phyloP scores from a whole-genome alignment of 1,284 basidiomycete genomes.

The Volvariella volvacea region DNA sequence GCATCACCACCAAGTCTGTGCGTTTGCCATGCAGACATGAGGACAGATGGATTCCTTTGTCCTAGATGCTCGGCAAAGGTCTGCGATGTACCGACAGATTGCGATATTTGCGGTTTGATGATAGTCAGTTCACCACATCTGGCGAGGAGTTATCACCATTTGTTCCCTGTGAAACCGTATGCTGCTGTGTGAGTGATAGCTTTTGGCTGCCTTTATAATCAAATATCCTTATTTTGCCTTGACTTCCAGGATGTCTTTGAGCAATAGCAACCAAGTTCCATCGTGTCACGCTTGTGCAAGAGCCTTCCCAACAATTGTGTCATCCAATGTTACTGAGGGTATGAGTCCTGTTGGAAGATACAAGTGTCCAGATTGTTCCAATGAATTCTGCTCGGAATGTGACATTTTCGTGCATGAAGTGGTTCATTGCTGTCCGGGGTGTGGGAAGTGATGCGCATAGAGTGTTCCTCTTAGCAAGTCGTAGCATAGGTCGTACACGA shows the following conservation, averaged over 20 bases:
- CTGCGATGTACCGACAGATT: slow-evolving; percentile 98
- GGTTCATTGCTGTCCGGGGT: slow-evolving; percentile 66
- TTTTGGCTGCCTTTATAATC: not conserved
- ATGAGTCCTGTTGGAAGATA: slow-evolving; percentile 78
- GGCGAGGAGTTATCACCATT: slow-evolving; percentile 90
- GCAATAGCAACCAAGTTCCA: slow-evolving; percentile 23
- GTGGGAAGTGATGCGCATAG: slow-evolving; percentile 33
- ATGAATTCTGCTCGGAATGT: slow-evolving; percentile 66
- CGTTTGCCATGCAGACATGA: slow-evolving; percentile 88
- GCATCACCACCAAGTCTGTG: slow-evolving; percentile 81
- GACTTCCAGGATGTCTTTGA: slow-evolving; percentile 21
- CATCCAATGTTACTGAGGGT: slow-evolving; percentile 44
- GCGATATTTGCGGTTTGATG: slow-evolving; percentile 95
- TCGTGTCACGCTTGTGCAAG: slow-evolving; percentile 71
- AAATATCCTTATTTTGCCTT: slow-evolving; percentile 4
- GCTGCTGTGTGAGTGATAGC: slow-evolving; percentile 63
- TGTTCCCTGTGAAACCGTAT: slow-evolving; percentile 86
- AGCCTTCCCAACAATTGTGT: slow-evolving; percentile 41
- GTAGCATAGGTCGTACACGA: too few relatives aligned
- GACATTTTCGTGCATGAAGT: slow-evolving; percentile 73
- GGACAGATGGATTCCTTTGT: slow-evolving; percentile 89
- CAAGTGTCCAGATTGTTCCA: slow-evolving; percentile 50
- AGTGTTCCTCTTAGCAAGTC: slow-evolving; percentile 19
- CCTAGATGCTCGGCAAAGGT: slow-evolving; percentile 90
- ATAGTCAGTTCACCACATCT: slow-evolving; percentile 97